phyloP scores from a whole-genome alignment of 1,139 yeast species.

The Torulaspora globosa region DNA sequence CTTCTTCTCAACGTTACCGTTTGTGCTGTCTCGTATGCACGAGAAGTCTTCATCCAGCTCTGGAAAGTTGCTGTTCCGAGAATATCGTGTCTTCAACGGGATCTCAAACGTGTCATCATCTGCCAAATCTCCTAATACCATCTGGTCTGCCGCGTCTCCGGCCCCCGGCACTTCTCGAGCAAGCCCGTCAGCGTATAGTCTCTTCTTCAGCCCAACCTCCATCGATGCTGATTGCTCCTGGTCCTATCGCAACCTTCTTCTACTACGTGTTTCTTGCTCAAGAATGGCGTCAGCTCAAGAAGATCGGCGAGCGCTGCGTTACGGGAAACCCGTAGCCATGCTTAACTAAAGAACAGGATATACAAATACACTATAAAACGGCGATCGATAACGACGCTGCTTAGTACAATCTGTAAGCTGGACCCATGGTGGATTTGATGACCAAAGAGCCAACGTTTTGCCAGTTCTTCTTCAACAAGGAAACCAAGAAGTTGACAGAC shows the following conservation, averaged over 20 bases:
- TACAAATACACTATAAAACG: neutral
- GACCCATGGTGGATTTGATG: conserved; percentile 99
- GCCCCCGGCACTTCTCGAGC: conserved; percentile 15
- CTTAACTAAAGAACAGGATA: conserved; percentile 6
- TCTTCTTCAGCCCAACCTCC: conserved; percentile 10
- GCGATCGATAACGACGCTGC: conserved; percentile 16
- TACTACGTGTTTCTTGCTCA: neutral
- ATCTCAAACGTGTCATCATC: conserved; percentile 25
- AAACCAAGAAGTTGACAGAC: conserved; percentile 99
- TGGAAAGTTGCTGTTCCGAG: conserved; percentile 24
- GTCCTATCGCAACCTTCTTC: neutral
- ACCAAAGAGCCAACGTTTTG: conserved; percentile 99
- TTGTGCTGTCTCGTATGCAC: neutral
- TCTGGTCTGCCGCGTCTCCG: conserved; percentile 17
- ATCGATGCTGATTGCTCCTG: neutral
- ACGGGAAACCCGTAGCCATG: conserved; percentile 3
- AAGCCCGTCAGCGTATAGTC: conserved; percentile 5
- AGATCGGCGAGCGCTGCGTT: neutral
- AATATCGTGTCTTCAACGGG: conserved; percentile 25
- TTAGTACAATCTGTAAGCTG: conserved; percentile 99
- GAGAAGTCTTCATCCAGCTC: conserved; percentile 23
- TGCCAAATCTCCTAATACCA: conserved; percentile 9
- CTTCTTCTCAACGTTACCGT: conserved; percentile 16
- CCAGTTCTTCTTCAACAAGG: conserved; percentile 99
- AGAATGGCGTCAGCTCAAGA: neutral